A percentile compares a stretch with the other conserved stretches of the same genome.
These are phyloP conservation scores for Pichia heedii DNA, from an alignment of 805 yeast species.

Conservation along the genomic window DNA sequence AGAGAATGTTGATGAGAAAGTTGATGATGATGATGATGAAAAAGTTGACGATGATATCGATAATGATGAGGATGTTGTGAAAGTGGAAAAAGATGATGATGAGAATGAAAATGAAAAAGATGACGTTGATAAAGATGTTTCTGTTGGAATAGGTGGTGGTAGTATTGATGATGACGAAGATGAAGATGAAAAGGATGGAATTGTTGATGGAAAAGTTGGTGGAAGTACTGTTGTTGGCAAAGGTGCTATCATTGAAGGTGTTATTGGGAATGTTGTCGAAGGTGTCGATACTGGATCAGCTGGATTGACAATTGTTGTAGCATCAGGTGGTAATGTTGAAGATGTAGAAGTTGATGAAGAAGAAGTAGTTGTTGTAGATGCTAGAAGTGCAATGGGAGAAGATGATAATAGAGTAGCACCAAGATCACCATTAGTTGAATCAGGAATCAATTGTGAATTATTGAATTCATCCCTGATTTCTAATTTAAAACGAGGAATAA, in stretches of 20 bases:
- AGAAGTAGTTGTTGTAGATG: not conserved
- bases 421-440: not conserved
- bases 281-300: constrained; percentile 8
- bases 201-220: not conserved
- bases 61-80: constrained; percentile 5
- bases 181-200: constrained; percentile 2
- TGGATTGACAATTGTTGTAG: constrained; percentile 2
- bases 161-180: constrained; percentile 2
- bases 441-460: not conserved
- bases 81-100: constrained; percentile 6
- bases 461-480: constrained; percentile 15
- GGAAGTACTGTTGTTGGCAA: constrained; percentile 6
- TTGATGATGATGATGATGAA: not conserved
- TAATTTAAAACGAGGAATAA: constrained; percentile 22
- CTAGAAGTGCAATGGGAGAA: not conserved
- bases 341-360: not conserved
- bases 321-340: constrained; percentile 4
- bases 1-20: constrained; percentile 5
- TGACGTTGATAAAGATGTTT: not conserved
- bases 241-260: not conserved
- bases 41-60: constrained; percentile 2
- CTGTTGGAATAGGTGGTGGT: too few relatives aligned
- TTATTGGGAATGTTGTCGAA: not conserved
- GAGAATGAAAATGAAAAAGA: constrained; percentile 1
- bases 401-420: not conserved